These are phyloP conservation scores for Spinacia oleracea DNA, from an alignment of 179 eudicot species.

Conservation along the genomic window DNA sequence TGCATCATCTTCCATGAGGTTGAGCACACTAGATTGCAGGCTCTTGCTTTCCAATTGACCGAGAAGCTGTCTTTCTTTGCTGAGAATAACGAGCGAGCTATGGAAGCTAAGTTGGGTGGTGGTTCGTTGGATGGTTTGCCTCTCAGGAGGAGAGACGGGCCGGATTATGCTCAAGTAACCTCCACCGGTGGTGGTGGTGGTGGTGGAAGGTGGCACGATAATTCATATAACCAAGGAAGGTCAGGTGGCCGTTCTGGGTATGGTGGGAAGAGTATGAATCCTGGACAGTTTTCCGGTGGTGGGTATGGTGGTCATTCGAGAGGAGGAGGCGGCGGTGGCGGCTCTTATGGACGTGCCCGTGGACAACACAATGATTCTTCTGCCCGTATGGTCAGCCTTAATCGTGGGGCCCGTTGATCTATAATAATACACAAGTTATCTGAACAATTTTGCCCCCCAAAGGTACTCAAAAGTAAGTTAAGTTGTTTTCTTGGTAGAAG, in stretches of 20 bases:
- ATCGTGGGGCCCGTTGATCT: slow-evolving; percentile 47
- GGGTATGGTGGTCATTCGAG: slow-evolving; percentile 45
- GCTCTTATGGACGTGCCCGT: slow-evolving; percentile 44
- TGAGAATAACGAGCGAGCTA: slow-evolving; percentile 80
- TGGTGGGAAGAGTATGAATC: slow-evolving; percentile 42
- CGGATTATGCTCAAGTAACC: slow-evolving; percentile 66
- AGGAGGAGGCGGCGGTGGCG: no score
- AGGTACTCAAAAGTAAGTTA: slow-evolving; percentile 1
- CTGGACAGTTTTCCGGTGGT: slow-evolving; percentile 43
- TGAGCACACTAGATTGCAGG: slow-evolving; percentile 71
- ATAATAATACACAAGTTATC: background rate
- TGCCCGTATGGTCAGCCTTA: slow-evolving; percentile 70
- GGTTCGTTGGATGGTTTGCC: slow-evolving; percentile 64
- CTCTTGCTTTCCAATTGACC: slow-evolving; percentile 70
- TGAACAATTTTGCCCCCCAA: slow-evolving; percentile 20
- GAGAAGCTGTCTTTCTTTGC: slow-evolving; percentile 77
- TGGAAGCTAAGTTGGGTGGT: slow-evolving; percentile 65
- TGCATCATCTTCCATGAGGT: slow-evolving; percentile 79
- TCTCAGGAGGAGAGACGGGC: slow-evolving; percentile 67
- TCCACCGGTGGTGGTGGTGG: slow-evolving; percentile 46
- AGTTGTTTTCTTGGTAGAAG: background rate
- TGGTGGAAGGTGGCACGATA: slow-evolving; percentile 70
- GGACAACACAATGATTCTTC: slow-evolving; percentile 58
- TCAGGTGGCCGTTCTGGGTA: slow-evolving; percentile 57
- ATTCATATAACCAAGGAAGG: slow-evolving; percentile 53